Evolutionary conservation across 306 rosid genomes (phyloP).

Genomic region (Prunus davidiana): DNA sequence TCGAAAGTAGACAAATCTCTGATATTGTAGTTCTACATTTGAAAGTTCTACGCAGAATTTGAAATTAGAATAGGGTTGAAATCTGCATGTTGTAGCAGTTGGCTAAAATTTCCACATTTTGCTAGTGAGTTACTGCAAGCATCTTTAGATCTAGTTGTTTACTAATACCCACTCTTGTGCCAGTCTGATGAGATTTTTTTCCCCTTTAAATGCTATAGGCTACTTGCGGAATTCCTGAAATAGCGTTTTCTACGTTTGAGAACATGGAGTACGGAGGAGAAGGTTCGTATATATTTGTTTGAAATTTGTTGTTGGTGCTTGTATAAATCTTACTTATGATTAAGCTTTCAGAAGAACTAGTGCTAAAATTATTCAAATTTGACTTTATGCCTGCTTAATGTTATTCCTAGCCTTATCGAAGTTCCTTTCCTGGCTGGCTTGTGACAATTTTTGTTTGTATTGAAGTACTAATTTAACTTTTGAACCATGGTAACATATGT

Average conservation of each 20-base stretch:
- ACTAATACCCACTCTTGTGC: slow-evolving; percentile 14
- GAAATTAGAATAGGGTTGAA: not conserved
- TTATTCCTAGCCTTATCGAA: not conserved
- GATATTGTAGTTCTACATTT: not conserved
- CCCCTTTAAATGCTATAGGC: slow-evolving; percentile 60
- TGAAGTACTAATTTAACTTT: not conserved
- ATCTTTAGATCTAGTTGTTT: slow-evolving; percentile 13
- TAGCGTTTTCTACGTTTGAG: slow-evolving; percentile 89
- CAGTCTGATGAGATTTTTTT: slow-evolving; percentile 27
- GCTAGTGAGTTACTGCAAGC: not conserved
- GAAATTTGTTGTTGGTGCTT: slow-evolving; percentile 21
- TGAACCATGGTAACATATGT: not conserved
- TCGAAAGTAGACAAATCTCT: not conserved
- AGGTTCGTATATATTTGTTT: slow-evolving; percentile 43
- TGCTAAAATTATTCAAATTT: not conserved
- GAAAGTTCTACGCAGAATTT: not conserved
- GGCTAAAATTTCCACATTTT: not conserved
- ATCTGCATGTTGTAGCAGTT: not conserved
- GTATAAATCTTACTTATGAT: slow-evolving; percentile 1
- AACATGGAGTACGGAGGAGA: slow-evolving; percentile 99
- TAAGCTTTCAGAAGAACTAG: not conserved
- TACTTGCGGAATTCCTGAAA: slow-evolving; percentile 93
- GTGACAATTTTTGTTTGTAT: not conserved
- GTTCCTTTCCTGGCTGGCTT: not conserved
- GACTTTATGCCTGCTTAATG: not conserved